A percentile compares a stretch with the other conserved stretches of the same genome.
These are phyloP conservation scores for Mycocentrospora acerina DNA, from an alignment of 2,329 filamentous ascomycete genomes.

Conservation along the genomic window DNA sequence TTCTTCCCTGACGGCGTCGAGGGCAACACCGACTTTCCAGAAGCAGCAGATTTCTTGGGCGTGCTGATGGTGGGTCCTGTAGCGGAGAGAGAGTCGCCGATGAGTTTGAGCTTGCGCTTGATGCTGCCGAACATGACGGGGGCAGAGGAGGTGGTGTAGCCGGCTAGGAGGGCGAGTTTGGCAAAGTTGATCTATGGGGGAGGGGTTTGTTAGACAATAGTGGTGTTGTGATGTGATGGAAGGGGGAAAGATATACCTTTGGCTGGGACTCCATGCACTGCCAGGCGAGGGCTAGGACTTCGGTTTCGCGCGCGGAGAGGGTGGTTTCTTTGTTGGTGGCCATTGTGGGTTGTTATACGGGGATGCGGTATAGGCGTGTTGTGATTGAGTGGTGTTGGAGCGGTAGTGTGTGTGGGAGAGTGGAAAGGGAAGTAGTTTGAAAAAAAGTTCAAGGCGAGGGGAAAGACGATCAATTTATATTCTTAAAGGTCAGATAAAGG, in stretches of 20 bases:
- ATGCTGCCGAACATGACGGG: constrained; percentile 34
- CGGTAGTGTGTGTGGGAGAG: background rate
- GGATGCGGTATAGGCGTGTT: constrained; percentile 1
- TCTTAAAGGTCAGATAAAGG: background rate
- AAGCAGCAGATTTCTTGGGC: constrained; percentile 20
- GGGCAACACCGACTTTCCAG: background rate
- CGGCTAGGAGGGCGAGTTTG: constrained; percentile 17
- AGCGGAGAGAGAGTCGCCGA: constrained; percentile 8
- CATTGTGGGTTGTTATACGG: constrained; percentile 10
- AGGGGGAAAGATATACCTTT: constrained; percentile 22
- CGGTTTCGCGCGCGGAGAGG: constrained; percentile 29
- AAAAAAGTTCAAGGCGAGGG: no score
- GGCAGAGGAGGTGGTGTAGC: constrained; percentile 29
- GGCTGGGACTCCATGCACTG: constrained; percentile 37
- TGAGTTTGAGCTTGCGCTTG: constrained; percentile 31
- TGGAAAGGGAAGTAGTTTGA: background rate
- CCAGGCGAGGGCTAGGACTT: constrained; percentile 36
- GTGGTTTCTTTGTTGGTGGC: constrained; percentile 7
- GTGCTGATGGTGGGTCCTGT: constrained; percentile 7
- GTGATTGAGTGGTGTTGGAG: constrained; percentile 1
- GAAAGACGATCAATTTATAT: constrained; percentile 4
- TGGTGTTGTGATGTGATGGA: background rate
- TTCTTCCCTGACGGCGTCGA: constrained; percentile 13
- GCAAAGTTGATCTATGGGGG: constrained; percentile 10
- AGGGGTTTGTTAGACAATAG: background rate